Base-by-base conservation (phyloP, 1,284 basidiomycete species). In the Laetiporus sulphureus region DNA sequence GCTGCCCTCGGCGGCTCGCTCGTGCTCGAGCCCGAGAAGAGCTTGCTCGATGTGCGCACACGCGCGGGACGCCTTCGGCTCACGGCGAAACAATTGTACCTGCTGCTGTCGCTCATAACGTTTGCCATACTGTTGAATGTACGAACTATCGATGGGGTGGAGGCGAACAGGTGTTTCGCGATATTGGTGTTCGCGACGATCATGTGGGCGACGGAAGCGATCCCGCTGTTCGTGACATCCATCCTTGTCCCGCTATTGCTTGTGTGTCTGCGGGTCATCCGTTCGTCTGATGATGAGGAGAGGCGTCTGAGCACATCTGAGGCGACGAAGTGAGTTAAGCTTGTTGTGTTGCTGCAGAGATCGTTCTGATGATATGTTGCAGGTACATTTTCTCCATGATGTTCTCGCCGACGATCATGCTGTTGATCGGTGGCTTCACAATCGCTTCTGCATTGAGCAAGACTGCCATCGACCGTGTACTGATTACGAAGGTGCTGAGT, bases 401-500 rank as follows among this genome's bases (percentile, higher is more conserved):
- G 83, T 86, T 91, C 65, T 81, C 86, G 4, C 83, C 91, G n/a
- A 91, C 94, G 5, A 95, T 98, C 67, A 91, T 96, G 89, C 84
- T 96, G 21, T 80, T 96, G 39, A 91, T 94, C 44, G 90, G 91
- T 23, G 96, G 96, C n/a, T 97, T 99, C 69, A 99, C 96, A 2
- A 93, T 99, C 50, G 93, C 96, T 0, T 93, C 95, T 3, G 96
- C 93, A 0, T 68, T 99, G 25, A 92, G 88, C 66, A 98, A 99
- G 68, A 96, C 94, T n/a, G 89, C 88, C 42, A 93, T 99, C 51
- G 96, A 99, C 67, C 86, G 93, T 42, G 77, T 95, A 45, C 68
- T 98, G 25, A 95, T 98, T 35, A 94, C 91, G n/a, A 79, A 90
- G 30, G 81, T 99, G 25, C 75, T 99, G 36, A 86, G 83, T 53